Base-by-base conservation (phyloP, 2,329 filamentous ascomycete genomes). In the Domatiomyces catenatus region DNA sequence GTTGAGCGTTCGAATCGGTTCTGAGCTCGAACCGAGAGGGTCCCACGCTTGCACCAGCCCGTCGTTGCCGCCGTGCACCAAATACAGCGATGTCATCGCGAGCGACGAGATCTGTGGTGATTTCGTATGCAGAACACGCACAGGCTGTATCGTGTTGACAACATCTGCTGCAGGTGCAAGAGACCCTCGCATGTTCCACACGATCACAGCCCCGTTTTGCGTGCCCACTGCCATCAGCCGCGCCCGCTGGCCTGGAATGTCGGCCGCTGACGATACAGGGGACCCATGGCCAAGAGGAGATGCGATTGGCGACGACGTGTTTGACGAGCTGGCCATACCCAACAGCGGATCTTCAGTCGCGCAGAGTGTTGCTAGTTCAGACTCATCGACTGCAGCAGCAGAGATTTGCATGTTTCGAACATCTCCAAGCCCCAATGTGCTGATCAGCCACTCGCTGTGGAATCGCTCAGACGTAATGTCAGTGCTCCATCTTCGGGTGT, bases 21-120 rank as follows among this genome's bases (percentile, higher is more conserved):
- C 80, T 17, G 75, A 67, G 0, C 76, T 84, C 1, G 90, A 96
- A 1, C 83, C 86, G 46, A 98, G 71, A n/a, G 85, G 86, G 69
- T 98, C 92, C 92, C 92, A 98, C 5, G 88, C 86, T 65, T 96
- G 92, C 3, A 94, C 90, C 2, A 96, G 76, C 0, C 92, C 90
- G 67, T 98, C 92, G 58, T 85, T 94, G 22, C 92, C 92, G 47
- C 92, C 92, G 64, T 94, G 86, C 5, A 96, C 84, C 15, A 98
- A 69, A 62, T 94, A 93, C 15, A 98, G 71, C 1, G 87, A 84
- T 1, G 88, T 87, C 46, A 94, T 66, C 5, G 84, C 92, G 15
- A 98, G 67, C 54, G 81, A 86, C 0, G 88, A 86, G 17, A 96
- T 81, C 62, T 87, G 78, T 0, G 90, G 88, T 0, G 90, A 96